Conservation (phyloP, 78 protist species). For the Tieghemostelium lacteum region DNA sequence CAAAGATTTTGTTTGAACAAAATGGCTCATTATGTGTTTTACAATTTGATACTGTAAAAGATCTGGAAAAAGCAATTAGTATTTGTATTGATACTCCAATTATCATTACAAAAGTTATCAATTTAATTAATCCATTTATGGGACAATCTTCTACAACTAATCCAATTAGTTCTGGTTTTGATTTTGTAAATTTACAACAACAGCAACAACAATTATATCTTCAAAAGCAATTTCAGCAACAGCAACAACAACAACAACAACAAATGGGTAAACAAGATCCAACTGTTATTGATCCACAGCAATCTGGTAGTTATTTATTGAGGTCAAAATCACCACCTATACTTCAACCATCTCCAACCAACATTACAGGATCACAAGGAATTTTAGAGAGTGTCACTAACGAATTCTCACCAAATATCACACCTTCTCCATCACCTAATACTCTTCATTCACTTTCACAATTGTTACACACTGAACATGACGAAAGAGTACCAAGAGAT, state of each 20-base stretch:
- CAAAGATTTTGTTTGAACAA: slow-evolving; percentile 14
- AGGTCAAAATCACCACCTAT: not conserved
- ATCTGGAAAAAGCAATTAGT: slow-evolving; percentile 19
- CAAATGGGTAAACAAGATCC: not conserved
- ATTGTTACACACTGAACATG: slow-evolving; percentile 13
- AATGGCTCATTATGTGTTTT: not conserved
- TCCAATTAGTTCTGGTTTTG: not conserved
- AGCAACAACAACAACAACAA: not conserved
- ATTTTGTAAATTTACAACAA: not conserved
- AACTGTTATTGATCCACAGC: not conserved
- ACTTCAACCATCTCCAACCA: not conserved
- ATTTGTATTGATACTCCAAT: not conserved
- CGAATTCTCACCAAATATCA: not conserved
- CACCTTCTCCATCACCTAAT: not conserved
- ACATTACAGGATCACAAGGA: not conserved
- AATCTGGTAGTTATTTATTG: no score
- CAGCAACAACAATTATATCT: not conserved
- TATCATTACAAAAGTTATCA: not conserved
- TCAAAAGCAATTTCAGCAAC: not conserved
- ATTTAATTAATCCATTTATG: slow-evolving; percentile 4
- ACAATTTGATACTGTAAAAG: slow-evolving; percentile 35
- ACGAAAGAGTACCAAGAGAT: slow-evolving; percentile 22
- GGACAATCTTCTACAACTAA: no score
- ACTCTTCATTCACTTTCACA: slow-evolving; percentile 1
- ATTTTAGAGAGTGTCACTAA: not conserved